These are phyloP conservation scores for Sphenostylis stenocarpa DNA, from an alignment of 306 rosid genomes.

Conservation along the genomic window DNA sequence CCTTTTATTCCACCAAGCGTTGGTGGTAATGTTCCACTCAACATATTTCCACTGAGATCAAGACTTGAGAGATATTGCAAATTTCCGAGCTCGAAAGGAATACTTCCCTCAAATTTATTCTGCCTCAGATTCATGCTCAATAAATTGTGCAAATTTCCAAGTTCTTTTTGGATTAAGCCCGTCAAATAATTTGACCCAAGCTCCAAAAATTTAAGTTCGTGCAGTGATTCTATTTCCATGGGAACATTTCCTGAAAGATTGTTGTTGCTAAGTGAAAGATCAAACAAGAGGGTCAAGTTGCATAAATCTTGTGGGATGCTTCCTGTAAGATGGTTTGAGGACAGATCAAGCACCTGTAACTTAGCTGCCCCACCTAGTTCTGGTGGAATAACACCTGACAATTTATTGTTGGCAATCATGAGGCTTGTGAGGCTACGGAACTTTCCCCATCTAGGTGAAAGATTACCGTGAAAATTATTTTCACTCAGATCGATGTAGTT, in stretches of 20 bases:
- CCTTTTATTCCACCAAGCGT: constrained; percentile 21
- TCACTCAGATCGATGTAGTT: background rate
- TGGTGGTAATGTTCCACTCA: background rate
- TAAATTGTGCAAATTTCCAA: background rate
- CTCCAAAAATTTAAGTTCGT: background rate
- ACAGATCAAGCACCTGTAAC: constrained; percentile 17
- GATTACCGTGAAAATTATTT: background rate
- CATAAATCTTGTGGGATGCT: constrained; percentile 37
- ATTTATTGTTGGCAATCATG: background rate
- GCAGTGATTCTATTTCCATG: background rate
- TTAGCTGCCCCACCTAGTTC: constrained; percentile 15
- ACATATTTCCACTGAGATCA: background rate
- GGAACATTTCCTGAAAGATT: constrained; percentile 10
- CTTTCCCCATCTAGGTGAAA: background rate
- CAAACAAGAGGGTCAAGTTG: background rate
- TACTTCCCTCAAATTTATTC: background rate
- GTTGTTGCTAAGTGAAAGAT: background rate
- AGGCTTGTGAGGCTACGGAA: background rate
- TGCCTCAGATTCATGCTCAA: background rate
- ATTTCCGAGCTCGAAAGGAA: constrained; percentile 16
- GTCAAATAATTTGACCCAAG: background rate
- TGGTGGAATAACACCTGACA: constrained; percentile 30
- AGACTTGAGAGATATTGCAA: background rate
- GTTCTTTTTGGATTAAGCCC: constrained; percentile 6
- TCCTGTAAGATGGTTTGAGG: constrained; percentile 31